Evolutionary conservation across 2,329 filamentous ascomycete species (phyloP), one percentile per base, ranked within the genome.

Genomic region (Fonsecaea nubica): DNA sequence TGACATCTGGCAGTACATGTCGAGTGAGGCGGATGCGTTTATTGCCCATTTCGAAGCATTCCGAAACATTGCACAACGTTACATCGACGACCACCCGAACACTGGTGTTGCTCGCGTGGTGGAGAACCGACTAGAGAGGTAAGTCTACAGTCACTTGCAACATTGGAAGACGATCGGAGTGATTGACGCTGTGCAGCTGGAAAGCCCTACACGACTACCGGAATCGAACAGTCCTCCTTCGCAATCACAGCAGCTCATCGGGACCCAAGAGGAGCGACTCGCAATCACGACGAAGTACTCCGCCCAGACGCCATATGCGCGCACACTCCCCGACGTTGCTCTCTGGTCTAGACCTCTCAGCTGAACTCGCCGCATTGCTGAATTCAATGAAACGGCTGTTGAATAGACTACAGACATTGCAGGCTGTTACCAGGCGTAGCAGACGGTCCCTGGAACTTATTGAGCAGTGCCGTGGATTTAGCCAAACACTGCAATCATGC

Each of bases 1-100:
- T 63, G n/a, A 63, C 53, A 12, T 38, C 25, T n/a, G n/a, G 25
- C 60, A 62, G 62, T 68, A 68, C 53, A 68, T 68, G 66, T 66
- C 66, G 30, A 59, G 50, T 38, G 66, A 68, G 38, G n/a, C 52
- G 21, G 66, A 64, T 12, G 63, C 62, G 12, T 68, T 68, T 25
- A 35, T 66, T 33, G 53, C 63, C 45, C 66, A 68, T 52, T 63
- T 63, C 38, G 58, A 65, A 21, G 66, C 66, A 7, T 64, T 66
- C 38, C 53, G 52, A 36, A 58, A 48, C 4, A 60, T 68, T 6
- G 54, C 42, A 15, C 21, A 62, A 9, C 48, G 42, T 13, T 68
- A 68, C n/a, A 68, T 68, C 13, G 32, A 48, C 3, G 56, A 57
- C 13, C 40, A 63, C 32, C 66, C 62, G n/a, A 36, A 58, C 12